Evolutionary conservation across 1,139 yeast species (phyloP), one percentile per base, ranked within the genome.

Genomic region (Lodderomyces pseudojiufengensis): DNA sequence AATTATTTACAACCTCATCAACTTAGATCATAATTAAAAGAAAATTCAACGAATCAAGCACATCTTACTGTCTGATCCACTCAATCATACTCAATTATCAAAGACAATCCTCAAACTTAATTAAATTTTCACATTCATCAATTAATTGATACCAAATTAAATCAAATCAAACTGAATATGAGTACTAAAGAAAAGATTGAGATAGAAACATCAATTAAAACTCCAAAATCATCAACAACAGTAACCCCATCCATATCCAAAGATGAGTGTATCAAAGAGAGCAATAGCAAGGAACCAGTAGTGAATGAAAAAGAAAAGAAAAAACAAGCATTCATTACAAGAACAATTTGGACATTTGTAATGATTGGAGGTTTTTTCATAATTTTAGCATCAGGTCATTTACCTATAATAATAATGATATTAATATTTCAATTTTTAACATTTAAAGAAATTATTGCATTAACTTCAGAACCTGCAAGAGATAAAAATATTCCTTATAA

Each of bases 311-410:
- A 54, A 36, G 83, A 79, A 48, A 80, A 79, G 63, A 86, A 85
- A 63, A 81, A 80, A 49, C 92, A 80, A 60, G 85, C 88, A 32
- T 88, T 92, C 54, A 59, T 87, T 37, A 86, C 90, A 26, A 77
- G 99, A 49, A 84, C 97, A n/a, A 70, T 84, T 35, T 92, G 97
- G 97, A 84, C 97, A 0, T 59, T 92, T 51, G 88, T 92, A 21
- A 90, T 92, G 97, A 83, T 92, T 46, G 63, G 69, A 14, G 80
- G 79, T 8, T 85, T 92, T 59, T 76, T 88, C 47, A 61, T 73
- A 20, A 70, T 84, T 21, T 65, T 92, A 35, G 80, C 86, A n/a
- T 78, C 92, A 4, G 99, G 99, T 23, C 97, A 90, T 55, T 65
- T 84, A 36, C 80, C 90, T 66, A 74, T 90, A 43, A 84, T 90